Evolutionary conservation across 2,329 filamentous ascomycete genomes (phyloP), one percentile per base, ranked within the genome.

Genomic region (Penicillium sclerotiorum): DNA sequence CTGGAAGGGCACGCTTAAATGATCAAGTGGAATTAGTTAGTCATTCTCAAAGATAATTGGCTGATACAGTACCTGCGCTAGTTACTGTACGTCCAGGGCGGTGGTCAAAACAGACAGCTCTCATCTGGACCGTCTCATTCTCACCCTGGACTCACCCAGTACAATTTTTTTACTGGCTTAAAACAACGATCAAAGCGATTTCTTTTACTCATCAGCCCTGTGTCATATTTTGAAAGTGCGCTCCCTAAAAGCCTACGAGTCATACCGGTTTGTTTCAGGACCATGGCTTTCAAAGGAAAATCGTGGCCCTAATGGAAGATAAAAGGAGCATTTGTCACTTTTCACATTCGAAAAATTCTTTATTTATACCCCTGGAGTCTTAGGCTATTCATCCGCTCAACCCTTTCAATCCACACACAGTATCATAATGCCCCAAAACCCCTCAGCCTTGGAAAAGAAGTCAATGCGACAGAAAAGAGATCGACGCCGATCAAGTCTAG

Each of bases 401-500:
- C 32, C 32, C 13, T n/a, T n/a, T n/a, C 32, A 46, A 28, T 46
- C n/a, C 5, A 20, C 13, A 28, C 18, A 27, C 20, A 9, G 30
- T 49, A 18, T 39, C 20, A 17, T 17, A 20, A 21, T 8, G 7
- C 42, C 15, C 23, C 46, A 7, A 39, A 44, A 44, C 8, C 17
- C 9, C 8, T 41, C 11, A 40, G 35, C 11, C 25, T 13, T 35
- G 20, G 35, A 35, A 21, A 50, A 36, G 22, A 50, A 50, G 38
- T 45, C 25, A 40, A 12, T 40, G 11, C 41, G 41, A 40, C 35
- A 50, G 25, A 50, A 39, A 43, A 25, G 35, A 23, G 20, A 50
- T 30, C 47, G 47, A 17, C 41, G 41, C 27, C 44, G 39, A 18
- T 20, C 25, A n/a, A 45, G 37, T 21, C 47, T 45, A 13, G 41